These are phyloP conservation scores for Pyrenochaeta sp. DNA, from an alignment of 2,329 filamentous ascomycete genomes.

Conservation along the genomic window DNA sequence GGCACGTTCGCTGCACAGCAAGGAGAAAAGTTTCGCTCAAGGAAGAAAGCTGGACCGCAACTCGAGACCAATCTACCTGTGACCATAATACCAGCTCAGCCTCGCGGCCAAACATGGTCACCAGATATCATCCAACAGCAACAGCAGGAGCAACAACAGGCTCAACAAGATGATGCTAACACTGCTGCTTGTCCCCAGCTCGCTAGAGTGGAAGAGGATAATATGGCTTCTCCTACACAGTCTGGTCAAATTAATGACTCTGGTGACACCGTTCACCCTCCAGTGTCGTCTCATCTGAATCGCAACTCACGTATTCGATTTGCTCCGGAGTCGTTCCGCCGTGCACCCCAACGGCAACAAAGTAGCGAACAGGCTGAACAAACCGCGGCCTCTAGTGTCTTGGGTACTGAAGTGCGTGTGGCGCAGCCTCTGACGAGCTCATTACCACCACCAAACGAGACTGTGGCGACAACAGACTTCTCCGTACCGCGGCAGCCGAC, in stretches of 20 bases:
- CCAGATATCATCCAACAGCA: conserved; percentile 49
- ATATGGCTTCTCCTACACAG: conserved; percentile 20
- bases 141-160: conserved; percentile 29
- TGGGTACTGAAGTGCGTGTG: conserved; percentile 26
- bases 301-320: conserved; percentile 36
- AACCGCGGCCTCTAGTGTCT: conserved; percentile 7
- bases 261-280: conserved; percentile 17
- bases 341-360: conserved; percentile 12
- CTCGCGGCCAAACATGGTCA: conserved; percentile 64
- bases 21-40: conserved; percentile 54
- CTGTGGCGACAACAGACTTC: conserved; percentile 12
- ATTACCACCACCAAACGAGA: conserved; percentile 6
- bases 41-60: conserved; percentile 42
- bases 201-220: conserved; percentile 23
- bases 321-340: conserved; percentile 25
- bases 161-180: conserved; percentile 26
- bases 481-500: conserved; percentile 15
- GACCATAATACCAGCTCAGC: conserved; percentile 68
- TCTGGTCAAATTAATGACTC: conserved; percentile 16
- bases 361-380: not conserved
- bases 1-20: conserved; percentile 61
- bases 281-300: conserved; percentile 21
- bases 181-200: conserved; percentile 23
- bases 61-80: conserved; percentile 60
- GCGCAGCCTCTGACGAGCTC: conserved; percentile 1